Evolutionary conservation across 2,329 filamentous ascomycete species (phyloP).

Genomic region (Moelleriella libera): DNA sequence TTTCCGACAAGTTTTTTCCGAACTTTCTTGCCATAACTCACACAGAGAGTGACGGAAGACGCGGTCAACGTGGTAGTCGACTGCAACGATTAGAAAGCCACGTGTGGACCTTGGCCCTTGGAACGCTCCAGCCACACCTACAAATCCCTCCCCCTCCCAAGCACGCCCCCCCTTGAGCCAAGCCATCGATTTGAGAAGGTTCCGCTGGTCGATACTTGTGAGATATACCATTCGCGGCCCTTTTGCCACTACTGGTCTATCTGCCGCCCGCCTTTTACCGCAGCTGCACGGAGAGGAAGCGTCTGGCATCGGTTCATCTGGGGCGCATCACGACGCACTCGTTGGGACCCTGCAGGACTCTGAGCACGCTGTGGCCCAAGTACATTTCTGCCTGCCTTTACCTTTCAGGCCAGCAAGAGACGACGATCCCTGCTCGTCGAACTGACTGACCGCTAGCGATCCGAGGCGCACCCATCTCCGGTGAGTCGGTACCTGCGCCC

Average conservation of each 20-base stretch:
- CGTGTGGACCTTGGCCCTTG: constrained; percentile 2
- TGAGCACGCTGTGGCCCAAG: no score
- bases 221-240: constrained; percentile 1
- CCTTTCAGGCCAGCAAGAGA: no score
- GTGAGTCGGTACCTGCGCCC: constrained; percentile 6
- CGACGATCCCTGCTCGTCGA: constrained; percentile 5
- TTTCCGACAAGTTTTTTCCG: no score
- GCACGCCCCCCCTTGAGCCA: not conserved
- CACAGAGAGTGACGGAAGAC: not conserved
- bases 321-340: no score
- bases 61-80: not conserved
- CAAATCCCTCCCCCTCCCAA: not conserved
- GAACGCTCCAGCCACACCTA: constrained; percentile 5
- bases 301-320: no score
- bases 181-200: not conserved
- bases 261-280: not conserved
- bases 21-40: no score
- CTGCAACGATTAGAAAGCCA: constrained; percentile 1
- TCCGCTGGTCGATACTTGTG: not conserved
- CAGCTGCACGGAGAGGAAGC: no score
- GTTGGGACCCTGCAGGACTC: no score
- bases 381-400: no score
- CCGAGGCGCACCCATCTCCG: constrained; percentile 5
- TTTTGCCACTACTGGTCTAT: constrained; percentile 1
- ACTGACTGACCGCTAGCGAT: constrained; percentile 8